Percentiles rank a stretch among this genome's conserved stretches.
phyloP scores from a whole-genome alignment of 2,329 filamentous ascomycete genomes.

The Talaromyces amestolkiae region DNA sequence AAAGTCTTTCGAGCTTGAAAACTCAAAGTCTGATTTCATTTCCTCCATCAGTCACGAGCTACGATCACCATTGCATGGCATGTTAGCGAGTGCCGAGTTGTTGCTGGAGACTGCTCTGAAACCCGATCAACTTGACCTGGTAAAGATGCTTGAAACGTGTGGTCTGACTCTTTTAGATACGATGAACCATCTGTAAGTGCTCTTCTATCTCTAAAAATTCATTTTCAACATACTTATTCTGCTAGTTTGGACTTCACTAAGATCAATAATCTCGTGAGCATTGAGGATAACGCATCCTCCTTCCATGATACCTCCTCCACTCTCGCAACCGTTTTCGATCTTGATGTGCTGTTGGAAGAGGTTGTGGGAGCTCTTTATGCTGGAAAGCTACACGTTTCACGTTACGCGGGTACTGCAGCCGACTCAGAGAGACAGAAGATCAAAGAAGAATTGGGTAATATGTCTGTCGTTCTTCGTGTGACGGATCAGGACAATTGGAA shows the following conservation, averaged over 20 bases:
- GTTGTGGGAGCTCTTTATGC: slow-evolving; percentile 31
- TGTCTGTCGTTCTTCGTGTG: slow-evolving; percentile 31
- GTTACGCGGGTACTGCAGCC: slow-evolving; percentile 15
- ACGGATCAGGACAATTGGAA: slow-evolving; percentile 32
- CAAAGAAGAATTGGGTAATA: slow-evolving; percentile 13
- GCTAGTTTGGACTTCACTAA: slow-evolving; percentile 1
- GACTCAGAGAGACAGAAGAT: slow-evolving; percentile 6
- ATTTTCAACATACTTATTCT: background rate
- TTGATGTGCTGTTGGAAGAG: slow-evolving; percentile 33
- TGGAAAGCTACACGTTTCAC: slow-evolving; percentile 24
- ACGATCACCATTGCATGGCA: slow-evolving; percentile 48
- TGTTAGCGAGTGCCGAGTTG: slow-evolving; percentile 51
- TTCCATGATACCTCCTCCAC: slow-evolving; percentile 20
- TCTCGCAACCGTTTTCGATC: slow-evolving; percentile 32
- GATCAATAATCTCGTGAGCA: background rate
- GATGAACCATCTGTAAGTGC: slow-evolving; percentile 36
- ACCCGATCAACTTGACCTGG: slow-evolving; percentile 42
- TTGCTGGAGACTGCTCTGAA: slow-evolving; percentile 45
- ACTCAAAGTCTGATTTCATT: slow-evolving; percentile 53
- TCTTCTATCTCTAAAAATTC: background rate
- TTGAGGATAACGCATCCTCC: background rate
- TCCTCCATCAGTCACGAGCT: slow-evolving; percentile 54
- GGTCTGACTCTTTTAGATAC: slow-evolving; percentile 53
- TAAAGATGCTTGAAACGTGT: slow-evolving; percentile 51
- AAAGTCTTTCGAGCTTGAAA: slow-evolving; percentile 38